Base-by-base conservation (phyloP, 2,329 filamentous ascomycete genomes). In the Aspergillus brasiliensis region DNA sequence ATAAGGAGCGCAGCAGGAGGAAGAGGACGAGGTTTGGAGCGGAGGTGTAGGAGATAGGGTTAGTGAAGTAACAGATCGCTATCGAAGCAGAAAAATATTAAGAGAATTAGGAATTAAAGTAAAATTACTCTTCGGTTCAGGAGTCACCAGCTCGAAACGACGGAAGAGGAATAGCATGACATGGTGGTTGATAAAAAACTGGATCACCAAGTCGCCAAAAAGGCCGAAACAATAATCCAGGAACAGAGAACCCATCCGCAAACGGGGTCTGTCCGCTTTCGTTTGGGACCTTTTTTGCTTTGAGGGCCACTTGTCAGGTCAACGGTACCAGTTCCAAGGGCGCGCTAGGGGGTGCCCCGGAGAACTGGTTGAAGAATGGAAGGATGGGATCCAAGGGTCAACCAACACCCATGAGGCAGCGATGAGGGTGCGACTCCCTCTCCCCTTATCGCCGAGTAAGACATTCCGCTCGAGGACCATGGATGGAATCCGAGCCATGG, bases 131-230 rank as follows among this genome's bases (percentile, higher is more conserved):
- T 34, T 13, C 28, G 56, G 51, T 7, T 38, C 34, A 37, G 37
- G 48, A 46, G 21, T 15, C 21, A 56, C 38, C 40, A 34, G 28
- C 37, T 42, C 34, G 38, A 42, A 46, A 34, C 34, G 52, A 59
- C 57, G 57, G 57, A 59, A 59, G 21, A 55, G 57, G 57, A 59
- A 59, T 59, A 46, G 57, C 25, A 42, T 28, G 23, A 6, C 47
- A 19, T 38, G 27, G 15, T 11, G 13, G 11, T 25, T 27, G 40
- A 48, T 21, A n/a, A 44, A 48, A 49, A 46, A 51, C 46, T 40
- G 28, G 31, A 52, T 52, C 51, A 28, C 17, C 49, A 51, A 34
- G 31, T 34, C 31, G 21, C 17, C 17, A 51, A 10, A 15, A 51
- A 27, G 28, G 34, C 17, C 19, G 19, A 37, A 38, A 37, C 34